Evolutionary conservation across 805 yeast genomes (phyloP).

Genomic region (Kodamaea jinghongensis): DNA sequence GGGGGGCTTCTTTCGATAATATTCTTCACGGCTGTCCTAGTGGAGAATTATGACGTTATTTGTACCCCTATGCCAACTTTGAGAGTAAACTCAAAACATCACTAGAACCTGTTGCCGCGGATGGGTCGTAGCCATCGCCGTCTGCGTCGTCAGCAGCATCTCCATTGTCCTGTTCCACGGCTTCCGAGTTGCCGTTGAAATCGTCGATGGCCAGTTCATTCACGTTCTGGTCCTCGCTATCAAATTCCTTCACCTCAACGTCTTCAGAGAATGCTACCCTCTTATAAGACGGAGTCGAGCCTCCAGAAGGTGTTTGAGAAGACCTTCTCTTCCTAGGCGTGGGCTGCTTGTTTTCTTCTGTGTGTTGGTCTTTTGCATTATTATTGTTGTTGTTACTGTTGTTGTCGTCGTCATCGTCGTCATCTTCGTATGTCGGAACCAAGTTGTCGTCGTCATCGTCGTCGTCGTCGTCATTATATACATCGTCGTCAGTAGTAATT

Average conservation of each 20-base stretch:
- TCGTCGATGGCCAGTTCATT: conserved; percentile 2
- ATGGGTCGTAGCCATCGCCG: conserved; percentile 20
- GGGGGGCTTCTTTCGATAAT: too few species aligned
- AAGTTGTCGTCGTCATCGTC: conserved; percentile 17
- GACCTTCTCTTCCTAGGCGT: conserved; percentile 16
- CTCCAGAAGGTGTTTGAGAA: conserved; percentile 22
- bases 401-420: conserved; percentile 15
- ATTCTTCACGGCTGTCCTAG: too few species aligned
- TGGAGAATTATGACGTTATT: too few species aligned
- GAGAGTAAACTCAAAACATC: conserved; percentile 35
- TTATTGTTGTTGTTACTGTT: conserved; percentile 1
- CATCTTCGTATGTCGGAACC: conserved; percentile 16
- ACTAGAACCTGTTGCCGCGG: conserved; percentile 9
- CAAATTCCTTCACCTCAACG: conserved; percentile 40
- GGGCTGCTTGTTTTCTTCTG: conserved; percentile 7
- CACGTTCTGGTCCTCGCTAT: conserved; percentile 30
- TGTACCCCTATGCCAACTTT: conserved; percentile 20
- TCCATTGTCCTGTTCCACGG: conserved; percentile 19
- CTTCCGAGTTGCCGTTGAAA: conserved; percentile 1
- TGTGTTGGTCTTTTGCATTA: conserved; percentile 1
- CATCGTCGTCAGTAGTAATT: not conserved
- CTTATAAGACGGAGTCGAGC: conserved; percentile 26
- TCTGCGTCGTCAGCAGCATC: conserved; percentile 17
- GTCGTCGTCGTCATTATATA: conserved; percentile 13
- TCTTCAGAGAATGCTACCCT: conserved; percentile 44